Evolutionary conservation across 2,329 filamentous ascomycete species (phyloP).

Genomic region (Cryphonectria nitschkei): DNA sequence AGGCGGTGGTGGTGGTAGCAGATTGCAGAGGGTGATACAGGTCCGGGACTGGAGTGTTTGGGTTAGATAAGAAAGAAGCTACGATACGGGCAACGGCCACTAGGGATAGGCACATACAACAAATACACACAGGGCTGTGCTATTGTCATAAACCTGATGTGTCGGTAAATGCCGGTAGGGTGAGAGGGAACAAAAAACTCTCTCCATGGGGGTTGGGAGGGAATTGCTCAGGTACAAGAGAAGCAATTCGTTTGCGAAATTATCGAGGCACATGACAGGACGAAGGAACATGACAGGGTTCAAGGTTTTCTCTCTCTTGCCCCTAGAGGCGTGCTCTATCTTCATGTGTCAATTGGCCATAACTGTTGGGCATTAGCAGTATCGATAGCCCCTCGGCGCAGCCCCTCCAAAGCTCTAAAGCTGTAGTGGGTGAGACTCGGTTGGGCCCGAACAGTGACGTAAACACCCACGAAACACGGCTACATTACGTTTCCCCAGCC

Average conservation of each 20-base stretch:
- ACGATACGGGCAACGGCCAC: background rate
- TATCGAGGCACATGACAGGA: background rate
- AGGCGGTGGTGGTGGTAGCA: no score
- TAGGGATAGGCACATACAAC: background rate
- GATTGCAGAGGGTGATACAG: background rate
- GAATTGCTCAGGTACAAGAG: background rate
- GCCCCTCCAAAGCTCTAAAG: background rate
- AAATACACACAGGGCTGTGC: background rate
- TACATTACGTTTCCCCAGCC: background rate
- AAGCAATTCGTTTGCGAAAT: background rate
- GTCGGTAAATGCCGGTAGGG: background rate
- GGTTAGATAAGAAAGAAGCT: constrained; percentile 12
- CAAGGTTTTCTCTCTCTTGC: background rate
- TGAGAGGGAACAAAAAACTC: background rate
- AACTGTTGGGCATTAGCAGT: background rate
- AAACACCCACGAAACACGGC: background rate
- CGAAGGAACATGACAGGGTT: constrained; percentile 3
- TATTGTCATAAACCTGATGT: background rate
- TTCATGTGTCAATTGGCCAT: constrained; percentile 18
- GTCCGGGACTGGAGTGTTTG: background rate
- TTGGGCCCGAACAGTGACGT: constrained; percentile 19
- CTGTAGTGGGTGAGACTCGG: constrained; percentile 2
- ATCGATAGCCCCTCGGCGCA: background rate
- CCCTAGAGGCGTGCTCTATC: constrained; percentile 12
- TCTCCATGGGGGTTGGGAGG: background rate